A percentile compares a stretch with the other conserved stretches of the same genome.
phyloP scores from a whole-genome alignment of 2,329 filamentous ascomycete genomes.

The Pseudocercospora musae region DNA sequence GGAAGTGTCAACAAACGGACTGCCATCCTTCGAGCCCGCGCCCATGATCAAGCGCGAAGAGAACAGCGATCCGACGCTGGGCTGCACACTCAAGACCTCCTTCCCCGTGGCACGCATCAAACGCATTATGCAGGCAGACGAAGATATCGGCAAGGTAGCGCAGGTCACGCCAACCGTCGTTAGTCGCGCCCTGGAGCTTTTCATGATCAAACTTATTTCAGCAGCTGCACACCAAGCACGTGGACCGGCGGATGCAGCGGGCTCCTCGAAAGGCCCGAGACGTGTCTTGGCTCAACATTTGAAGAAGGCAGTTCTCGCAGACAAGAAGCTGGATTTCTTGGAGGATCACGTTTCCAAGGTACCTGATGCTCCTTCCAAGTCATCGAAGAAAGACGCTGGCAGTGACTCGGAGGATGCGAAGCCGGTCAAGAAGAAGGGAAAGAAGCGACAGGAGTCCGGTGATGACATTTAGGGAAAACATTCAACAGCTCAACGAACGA shows the following conservation, averaged over 20 bases:
- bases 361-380: conserved; percentile 57
- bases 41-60: conserved; percentile 21
- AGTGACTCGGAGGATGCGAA: conserved; percentile 31
- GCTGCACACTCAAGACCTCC: conserved; percentile 82
- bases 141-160: conserved; percentile 96
- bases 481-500: background rate
- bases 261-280: conserved; percentile 57
- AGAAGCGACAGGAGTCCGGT: conserved; percentile 30
- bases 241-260: conserved; percentile 19
- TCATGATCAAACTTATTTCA: conserved; percentile 92
- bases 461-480: conserved; percentile 25
- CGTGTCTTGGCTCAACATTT: conserved; percentile 86
- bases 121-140: conserved; percentile 98
- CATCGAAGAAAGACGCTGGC: conserved; percentile 36
- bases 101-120: conserved; percentile 98
- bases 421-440: conserved; percentile 22
- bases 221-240: conserved; percentile 83
- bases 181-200: conserved; percentile 81
- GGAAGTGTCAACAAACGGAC: conserved; percentile 15
- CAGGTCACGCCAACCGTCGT: conserved; percentile 97
- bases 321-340: conserved; percentile 93
- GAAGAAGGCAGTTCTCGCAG: conserved; percentile 81
- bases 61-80: conserved; percentile 33
- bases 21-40: conserved; percentile 6
- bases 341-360: conserved; percentile 86